A percentile compares a stretch with the other conserved stretches of the same genome.
Evolutionary conservation across 495 filamentous ascomycete species (phyloP).

Genomic region (Corynascus novoguineensis): DNA sequence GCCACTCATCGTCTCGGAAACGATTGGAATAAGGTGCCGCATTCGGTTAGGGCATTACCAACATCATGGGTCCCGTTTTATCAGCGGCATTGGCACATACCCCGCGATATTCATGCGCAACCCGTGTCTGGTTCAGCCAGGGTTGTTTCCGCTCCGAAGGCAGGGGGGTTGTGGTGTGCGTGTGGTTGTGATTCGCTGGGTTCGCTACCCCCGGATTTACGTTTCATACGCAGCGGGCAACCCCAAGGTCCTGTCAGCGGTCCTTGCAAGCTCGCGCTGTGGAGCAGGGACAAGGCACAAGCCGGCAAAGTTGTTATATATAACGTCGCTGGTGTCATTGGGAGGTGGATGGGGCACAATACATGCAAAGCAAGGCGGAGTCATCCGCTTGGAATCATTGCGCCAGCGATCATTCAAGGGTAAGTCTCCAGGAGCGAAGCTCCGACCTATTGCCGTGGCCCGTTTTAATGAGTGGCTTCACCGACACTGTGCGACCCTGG

Average conservation of each 20-base stretch:
- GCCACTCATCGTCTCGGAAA: background rate
- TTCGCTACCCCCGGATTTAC: constrained; percentile 30
- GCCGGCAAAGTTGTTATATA: background rate
- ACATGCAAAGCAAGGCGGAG: background rate
- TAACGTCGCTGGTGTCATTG: background rate
- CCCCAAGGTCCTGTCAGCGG: background rate
- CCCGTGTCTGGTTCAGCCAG: background rate
- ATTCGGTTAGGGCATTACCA: background rate
- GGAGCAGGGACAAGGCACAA: background rate
- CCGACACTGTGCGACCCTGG: background rate
- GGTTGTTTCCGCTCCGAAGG: constrained; percentile 1
- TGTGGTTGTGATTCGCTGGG: constrained; percentile 12
- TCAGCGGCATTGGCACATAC: background rate
- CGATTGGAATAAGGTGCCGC: background rate
- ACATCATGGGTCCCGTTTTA: background rate
- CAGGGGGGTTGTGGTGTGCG: background rate
- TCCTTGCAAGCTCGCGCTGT: background rate
- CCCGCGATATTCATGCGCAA: background rate
- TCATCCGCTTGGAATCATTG: background rate
- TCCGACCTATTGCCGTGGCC: background rate
- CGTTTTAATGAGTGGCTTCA: background rate
- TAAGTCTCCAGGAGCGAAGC: background rate
- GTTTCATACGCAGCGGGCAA: background rate
- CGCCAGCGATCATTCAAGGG: background rate
- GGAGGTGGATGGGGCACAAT: background rate